Evolutionary conservation across 2,329 filamentous ascomycete species (phyloP).

Genomic region (Calonectria crousiana): DNA sequence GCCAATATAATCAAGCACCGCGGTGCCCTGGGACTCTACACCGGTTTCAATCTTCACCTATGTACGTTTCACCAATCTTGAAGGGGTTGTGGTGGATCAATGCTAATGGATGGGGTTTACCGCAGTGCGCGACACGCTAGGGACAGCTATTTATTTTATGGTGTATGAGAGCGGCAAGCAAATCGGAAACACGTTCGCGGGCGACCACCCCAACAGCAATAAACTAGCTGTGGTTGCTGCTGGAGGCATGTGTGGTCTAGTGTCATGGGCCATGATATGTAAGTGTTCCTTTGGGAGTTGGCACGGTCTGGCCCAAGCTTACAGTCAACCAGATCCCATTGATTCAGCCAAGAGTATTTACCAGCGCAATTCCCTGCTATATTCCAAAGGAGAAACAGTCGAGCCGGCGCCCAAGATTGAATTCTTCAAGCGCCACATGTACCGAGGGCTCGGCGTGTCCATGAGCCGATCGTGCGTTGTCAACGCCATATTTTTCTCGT

Average conservation of each 20-base stretch:
- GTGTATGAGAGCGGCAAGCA: conserved; percentile 92
- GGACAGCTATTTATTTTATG: conserved; percentile 88
- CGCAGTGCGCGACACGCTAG: conserved; percentile 83
- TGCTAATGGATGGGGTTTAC: conserved; percentile 27
- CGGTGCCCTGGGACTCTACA: conserved; percentile 80
- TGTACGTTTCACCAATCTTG: conserved; percentile 63
- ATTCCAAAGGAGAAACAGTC: conserved; percentile 73
- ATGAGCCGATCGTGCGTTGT: conserved; percentile 86
- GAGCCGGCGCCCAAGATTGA: conserved; percentile 78
- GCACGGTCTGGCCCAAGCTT: background rate
- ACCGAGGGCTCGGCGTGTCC: conserved; percentile 84
- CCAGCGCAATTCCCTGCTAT: conserved; percentile 82
- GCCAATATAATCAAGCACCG: conserved; percentile 82
- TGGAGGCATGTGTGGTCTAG: conserved; percentile 84
- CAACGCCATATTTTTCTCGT: conserved; percentile 91
- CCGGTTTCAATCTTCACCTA: conserved; percentile 82
- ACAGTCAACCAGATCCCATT: conserved; percentile 67
- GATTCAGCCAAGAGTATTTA: conserved; percentile 90
- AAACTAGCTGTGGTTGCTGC: conserved; percentile 83
- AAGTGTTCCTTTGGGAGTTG: conserved; percentile 49
- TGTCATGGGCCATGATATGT: conserved; percentile 85
- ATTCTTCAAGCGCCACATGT: conserved; percentile 83
- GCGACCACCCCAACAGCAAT: conserved; percentile 79
- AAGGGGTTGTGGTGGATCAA: background rate
- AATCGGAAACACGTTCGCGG: conserved; percentile 78